Evolutionary conservation across 2,329 filamentous ascomycete species (phyloP).

Genomic region (Cercospora nicotianae): DNA sequence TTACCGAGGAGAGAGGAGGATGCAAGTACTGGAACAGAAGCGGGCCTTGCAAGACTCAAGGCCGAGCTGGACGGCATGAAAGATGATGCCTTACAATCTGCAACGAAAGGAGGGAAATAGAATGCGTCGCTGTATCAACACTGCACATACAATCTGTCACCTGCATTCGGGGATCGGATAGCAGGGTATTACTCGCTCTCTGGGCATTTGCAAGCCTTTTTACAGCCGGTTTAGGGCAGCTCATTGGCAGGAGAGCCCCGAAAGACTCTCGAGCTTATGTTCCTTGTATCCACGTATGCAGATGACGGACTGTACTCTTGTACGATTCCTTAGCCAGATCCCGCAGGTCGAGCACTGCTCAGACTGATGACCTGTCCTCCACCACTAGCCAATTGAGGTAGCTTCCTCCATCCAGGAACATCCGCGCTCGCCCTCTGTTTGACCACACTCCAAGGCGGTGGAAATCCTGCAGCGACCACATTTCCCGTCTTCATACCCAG

Average conservation of each 20-base stretch:
- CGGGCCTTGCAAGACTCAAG: background rate
- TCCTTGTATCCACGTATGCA: no score
- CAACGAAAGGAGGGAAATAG: background rate
- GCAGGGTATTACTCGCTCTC: no score
- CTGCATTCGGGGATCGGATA: no score
- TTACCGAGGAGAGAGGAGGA: background rate
- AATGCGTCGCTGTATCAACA: background rate
- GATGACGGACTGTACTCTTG: background rate
- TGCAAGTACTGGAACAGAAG: slow-evolving; percentile 5
- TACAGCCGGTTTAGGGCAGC: no score
- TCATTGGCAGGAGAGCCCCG: no score
- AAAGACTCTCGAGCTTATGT: no score
- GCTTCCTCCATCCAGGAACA: slow-evolving; percentile 74
- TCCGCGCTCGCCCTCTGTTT: slow-evolving; percentile 58
- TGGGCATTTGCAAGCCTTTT: no score
- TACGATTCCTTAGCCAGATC: slow-evolving; percentile 20
- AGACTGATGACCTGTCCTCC: slow-evolving; percentile 60
- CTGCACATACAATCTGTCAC: background rate
- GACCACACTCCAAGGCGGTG: slow-evolving; percentile 69
- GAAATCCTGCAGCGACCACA: slow-evolving; percentile 71
- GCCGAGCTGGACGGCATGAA: slow-evolving; percentile 12
- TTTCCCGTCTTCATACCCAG: slow-evolving; percentile 61
- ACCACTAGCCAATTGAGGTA: slow-evolving; percentile 29
- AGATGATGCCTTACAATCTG: slow-evolving; percentile 8
- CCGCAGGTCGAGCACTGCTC: slow-evolving; percentile 53